Base-by-base conservation (phyloP, 768 basidiomycete species). In the Mycena amicta region DNA sequence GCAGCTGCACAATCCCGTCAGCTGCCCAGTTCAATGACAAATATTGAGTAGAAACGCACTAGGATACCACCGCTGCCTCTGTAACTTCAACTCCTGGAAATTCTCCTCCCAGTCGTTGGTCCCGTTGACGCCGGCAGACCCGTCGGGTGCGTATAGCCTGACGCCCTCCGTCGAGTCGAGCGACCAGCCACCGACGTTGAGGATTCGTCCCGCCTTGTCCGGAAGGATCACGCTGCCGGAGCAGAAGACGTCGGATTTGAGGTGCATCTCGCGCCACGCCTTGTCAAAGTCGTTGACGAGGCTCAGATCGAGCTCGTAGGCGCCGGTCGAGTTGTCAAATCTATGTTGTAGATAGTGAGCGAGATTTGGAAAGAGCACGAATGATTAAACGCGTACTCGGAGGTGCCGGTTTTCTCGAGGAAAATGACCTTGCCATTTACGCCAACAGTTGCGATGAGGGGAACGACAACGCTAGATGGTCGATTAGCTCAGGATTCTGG, bases 31-130 rank as follows among this genome's bases (percentile, higher is more conserved):
- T 37, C 18, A 8, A 37, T 37, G 11, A 37, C 33, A 37, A 8
- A 8, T 8, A 8, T 37, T 18, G 33, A 8, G 8, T 12, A 8
- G 31, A 26, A 20, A 67, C 74, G 28, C 41, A 87, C 87, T 63
- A 16, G 62, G 62, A 20, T 63, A 64, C 62, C 62, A 64, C 13
- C 62, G 47, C 33, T 64, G 62, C n/a, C 50, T 25, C 80, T 91
- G 90, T 25, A 92, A 77, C 2, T 72, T 61, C 2, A 92, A 75
- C 37, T 79, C 77, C 0, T 80, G 60, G 37, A 74, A 75, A 61
- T 92, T 83, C 69, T 92, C 90, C 69, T 92, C 81, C 91, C 91
- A 93, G 63, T 92, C 88, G 53, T 84, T 86, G 4, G 88, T 91
- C 5, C 84, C 83, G 60, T 89, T 90, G 27, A 85, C 82, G 1